A percentile compares a stretch with the other conserved stretches of the same genome.
phyloP scores from a whole-genome alignment of 768 basidiomycete species.

The Mycena amicta region DNA sequence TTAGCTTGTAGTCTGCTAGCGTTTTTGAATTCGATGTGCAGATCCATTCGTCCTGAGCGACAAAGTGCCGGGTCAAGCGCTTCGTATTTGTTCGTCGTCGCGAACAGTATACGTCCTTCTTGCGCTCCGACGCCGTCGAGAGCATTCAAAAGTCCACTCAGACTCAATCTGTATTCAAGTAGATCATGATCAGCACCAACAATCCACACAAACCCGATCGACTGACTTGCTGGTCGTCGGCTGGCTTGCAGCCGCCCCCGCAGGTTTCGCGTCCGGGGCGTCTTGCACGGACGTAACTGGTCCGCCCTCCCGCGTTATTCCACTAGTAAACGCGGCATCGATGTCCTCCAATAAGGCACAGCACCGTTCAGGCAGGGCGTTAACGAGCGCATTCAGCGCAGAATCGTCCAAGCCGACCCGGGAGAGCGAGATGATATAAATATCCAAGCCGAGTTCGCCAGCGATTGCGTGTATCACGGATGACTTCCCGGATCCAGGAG shows the following conservation, averaged over 20 bases:
- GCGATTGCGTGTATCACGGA: constrained; percentile 69
- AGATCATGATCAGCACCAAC: neutral
- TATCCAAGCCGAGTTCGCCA: constrained; percentile 66
- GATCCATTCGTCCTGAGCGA: constrained; percentile 70
- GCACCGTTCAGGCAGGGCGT: constrained; percentile 53
- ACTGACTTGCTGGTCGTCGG: constrained; percentile 22
- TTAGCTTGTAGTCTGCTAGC: constrained; percentile 60
- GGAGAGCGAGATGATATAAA: constrained; percentile 67
- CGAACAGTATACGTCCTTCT: constrained; percentile 70
- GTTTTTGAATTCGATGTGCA: constrained; percentile 65
- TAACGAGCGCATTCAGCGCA: constrained; percentile 52
- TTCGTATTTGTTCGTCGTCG: constrained; percentile 68
- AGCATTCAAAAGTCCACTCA: constrained; percentile 69
- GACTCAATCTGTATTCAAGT: constrained; percentile 43
- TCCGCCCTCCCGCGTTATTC: constrained; percentile 27
- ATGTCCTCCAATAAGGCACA: constrained; percentile 76
- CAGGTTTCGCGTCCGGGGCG: neutral
- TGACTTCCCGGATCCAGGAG: constrained; percentile 74
- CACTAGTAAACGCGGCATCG: constrained; percentile 59
- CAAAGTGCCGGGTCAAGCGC: constrained; percentile 64
- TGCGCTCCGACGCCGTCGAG: constrained; percentile 70
- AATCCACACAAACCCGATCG: too few species aligned
- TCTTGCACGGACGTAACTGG: neutral
- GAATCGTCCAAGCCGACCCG: constrained; percentile 59
- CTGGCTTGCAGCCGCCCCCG: neutral